Base-by-base conservation (phyloP, 306 rosid genomes). In the Adenanthera pavonina region DNA sequence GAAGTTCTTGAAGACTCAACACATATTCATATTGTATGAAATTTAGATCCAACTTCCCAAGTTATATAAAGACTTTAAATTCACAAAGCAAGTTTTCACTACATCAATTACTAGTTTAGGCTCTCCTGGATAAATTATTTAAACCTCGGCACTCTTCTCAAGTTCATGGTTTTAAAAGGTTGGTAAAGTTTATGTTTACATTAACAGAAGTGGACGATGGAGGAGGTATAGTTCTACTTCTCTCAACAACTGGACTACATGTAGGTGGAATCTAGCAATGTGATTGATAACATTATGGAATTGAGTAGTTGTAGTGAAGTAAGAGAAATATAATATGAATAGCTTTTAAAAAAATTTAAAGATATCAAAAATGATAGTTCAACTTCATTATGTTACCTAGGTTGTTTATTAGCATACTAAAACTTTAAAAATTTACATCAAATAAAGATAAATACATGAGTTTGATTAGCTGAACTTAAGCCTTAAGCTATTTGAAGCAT, bases 251-350 rank as follows among this genome's bases (percentile, higher is more conserved):
- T 97, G 86, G 74, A 78, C 72, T 52, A 92, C 85, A 70, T 67
- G 92, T 77, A 94, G 88, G 52, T 48, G 85, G 85, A 92, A 94
- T 65, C 94, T 97, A 25, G 56, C 87, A 6, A 94, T 87, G 97
- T 94, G 90, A 75, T 75, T 92, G 90, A 75, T 65, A 78, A 48
- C 49, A 72, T 33, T 51, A 75, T 81, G 47, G 47, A 76, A 69
- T 30, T 77, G 82, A 43, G 47, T 7, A 41, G 46, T 41, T 78
- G 82, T 38, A 80, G 74, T 30, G 49, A 56, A 83, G 30, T 59
- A 53, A 49, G 15, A 69, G 76, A 69, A 83, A 66, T 72, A 51
- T 47, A 76, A 64, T 49, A 64, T 33, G 25, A 53, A 43, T 73
- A 44, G 47, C 20, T 67, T 15, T 38, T 16, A 60, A 44, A 70